Conservation (phyloP, 148 eudicot species). For the Mesembryanthemum crystallinum region DNA sequence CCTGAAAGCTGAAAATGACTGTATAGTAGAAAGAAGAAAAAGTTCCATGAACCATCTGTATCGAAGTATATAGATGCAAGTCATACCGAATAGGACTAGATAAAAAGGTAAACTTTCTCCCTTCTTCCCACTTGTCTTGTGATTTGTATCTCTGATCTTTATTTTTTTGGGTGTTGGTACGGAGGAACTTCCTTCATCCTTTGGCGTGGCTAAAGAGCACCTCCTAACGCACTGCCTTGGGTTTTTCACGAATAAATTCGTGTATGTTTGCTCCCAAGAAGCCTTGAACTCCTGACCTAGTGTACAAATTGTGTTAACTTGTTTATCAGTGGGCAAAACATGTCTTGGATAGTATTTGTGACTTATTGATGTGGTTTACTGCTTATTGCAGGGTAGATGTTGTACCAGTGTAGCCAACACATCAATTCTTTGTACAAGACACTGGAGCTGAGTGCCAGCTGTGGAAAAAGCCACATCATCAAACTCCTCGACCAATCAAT, state of each 20-base stretch:
- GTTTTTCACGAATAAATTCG: too few relatives aligned
- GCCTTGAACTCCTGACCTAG: too few relatives aligned
- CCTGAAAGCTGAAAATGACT: slow-evolving; percentile 1
- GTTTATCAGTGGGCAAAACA: too few relatives aligned
- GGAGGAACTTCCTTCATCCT: too few relatives aligned
- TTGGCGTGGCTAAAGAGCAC: too few relatives aligned
- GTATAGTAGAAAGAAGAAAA: slow-evolving; percentile 2
- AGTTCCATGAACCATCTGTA: neutral
- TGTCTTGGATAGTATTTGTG: neutral
- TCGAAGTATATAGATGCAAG: slow-evolving; percentile 13
- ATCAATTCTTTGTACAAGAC: neutral
- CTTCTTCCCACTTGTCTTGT: neutral
- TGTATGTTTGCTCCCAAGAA: too few relatives aligned
- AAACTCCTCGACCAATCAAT: slow-evolving; percentile 2
- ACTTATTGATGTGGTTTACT: neutral
- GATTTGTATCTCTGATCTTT: too few relatives aligned
- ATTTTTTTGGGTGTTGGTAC: too few relatives aligned
- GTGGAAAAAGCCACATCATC: slow-evolving; percentile 3
- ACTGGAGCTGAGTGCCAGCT: neutral
- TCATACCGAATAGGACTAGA: neutral
- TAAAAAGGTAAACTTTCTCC: slow-evolving; percentile 15
- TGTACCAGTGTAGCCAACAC: neutral
- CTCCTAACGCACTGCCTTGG: too few relatives aligned
- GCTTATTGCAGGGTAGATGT: neutral
- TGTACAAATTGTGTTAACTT: too few relatives aligned